Evolutionary conservation across 441 rosid species (phyloP).

Genomic region (Bruguiera hainesii): DNA sequence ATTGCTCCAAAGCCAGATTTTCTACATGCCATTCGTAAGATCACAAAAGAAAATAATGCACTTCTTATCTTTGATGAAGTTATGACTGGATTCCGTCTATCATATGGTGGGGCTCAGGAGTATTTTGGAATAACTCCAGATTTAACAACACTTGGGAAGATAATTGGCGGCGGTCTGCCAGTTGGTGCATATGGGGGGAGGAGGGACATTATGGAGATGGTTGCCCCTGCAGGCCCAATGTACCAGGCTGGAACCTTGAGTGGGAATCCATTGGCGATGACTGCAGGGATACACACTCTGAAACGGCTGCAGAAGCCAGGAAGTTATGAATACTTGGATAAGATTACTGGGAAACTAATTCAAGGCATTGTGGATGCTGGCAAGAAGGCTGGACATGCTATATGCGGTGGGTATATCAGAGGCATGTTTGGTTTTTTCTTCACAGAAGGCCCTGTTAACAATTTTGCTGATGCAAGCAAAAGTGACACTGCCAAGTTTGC

Average conservation of each 20-base stretch:
- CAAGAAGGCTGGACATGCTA: slow-evolving; percentile 76
- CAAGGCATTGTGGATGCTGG: slow-evolving; percentile 76
- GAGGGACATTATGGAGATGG: slow-evolving; percentile 90
- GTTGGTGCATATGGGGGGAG: slow-evolving; percentile 98
- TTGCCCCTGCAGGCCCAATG: slow-evolving; percentile 97
- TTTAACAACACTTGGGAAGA: slow-evolving; percentile 80
- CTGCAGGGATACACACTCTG: slow-evolving; percentile 82
- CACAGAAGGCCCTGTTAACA: slow-evolving; percentile 75
- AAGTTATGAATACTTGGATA: slow-evolving; percentile 69
- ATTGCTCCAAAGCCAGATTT: slow-evolving; percentile 66
- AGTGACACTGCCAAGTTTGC: slow-evolving; percentile 76
- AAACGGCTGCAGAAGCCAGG: slow-evolving; percentile 71
- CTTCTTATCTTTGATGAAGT: slow-evolving; percentile 90
- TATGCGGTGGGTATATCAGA: slow-evolving; percentile 70
- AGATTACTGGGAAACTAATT: slow-evolving; percentile 61
- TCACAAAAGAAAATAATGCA: slow-evolving; percentile 57
- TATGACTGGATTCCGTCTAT: slow-evolving; percentile 87
- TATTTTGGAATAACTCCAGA: slow-evolving; percentile 79
- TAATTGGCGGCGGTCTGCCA: slow-evolving; percentile 94
- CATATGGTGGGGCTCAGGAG: slow-evolving; percentile 95
- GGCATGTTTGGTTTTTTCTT: slow-evolving; percentile 98
- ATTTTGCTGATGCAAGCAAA: slow-evolving; percentile 75
- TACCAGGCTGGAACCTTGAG: slow-evolving; percentile 98
- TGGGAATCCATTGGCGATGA: slow-evolving; percentile 93
- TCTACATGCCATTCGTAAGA: slow-evolving; percentile 50